phyloP scores from a whole-genome alignment of 2,329 filamentous ascomycete genomes.

The Magnaporthales sp. region DNA sequence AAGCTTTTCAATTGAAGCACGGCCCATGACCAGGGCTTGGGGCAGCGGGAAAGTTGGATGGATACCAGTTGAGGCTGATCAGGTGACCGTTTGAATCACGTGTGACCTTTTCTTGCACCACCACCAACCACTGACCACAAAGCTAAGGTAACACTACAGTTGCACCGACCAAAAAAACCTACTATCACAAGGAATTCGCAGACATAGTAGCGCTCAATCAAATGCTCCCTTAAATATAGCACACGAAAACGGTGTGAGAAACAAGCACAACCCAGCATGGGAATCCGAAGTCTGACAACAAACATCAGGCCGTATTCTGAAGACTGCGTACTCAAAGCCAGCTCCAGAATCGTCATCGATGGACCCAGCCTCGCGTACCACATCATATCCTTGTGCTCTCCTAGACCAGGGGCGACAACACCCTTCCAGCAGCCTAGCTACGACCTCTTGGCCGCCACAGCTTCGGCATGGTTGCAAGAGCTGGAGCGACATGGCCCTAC shows the following conservation, averaged over 20 bases:
- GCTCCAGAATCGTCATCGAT: slow-evolving; percentile 14
- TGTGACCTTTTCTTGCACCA: background rate
- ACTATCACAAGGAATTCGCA: background rate
- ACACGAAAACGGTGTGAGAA: background rate
- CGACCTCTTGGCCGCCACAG: slow-evolving; percentile 11
- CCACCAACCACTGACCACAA: background rate
- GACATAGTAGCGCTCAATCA: too few relatives aligned
- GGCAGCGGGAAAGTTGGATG: background rate
- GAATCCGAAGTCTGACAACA: slow-evolving; percentile 15
- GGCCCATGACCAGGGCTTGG: slow-evolving; percentile 3
- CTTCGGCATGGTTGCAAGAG: slow-evolving; percentile 14
- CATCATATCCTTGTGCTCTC: slow-evolving; percentile 11
- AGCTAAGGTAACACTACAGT: background rate
- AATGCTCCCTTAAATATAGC: too few relatives aligned
- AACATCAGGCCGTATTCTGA: slow-evolving; percentile 14
- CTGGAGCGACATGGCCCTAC: slow-evolving; percentile 9
- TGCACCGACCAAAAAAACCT: background rate
- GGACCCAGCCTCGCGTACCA: slow-evolving; percentile 19
- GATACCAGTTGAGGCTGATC: background rate
- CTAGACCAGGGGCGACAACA: slow-evolving; percentile 6
- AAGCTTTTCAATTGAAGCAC: slow-evolving; percentile 5
- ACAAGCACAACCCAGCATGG: slow-evolving; percentile 12
- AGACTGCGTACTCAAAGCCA: slow-evolving; percentile 9
- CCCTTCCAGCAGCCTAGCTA: slow-evolving; percentile 14
- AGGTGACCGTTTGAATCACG: background rate